phyloP scores from a whole-genome alignment of 176 grass and related monocot species.

The Eleusine coracana region DNA sequence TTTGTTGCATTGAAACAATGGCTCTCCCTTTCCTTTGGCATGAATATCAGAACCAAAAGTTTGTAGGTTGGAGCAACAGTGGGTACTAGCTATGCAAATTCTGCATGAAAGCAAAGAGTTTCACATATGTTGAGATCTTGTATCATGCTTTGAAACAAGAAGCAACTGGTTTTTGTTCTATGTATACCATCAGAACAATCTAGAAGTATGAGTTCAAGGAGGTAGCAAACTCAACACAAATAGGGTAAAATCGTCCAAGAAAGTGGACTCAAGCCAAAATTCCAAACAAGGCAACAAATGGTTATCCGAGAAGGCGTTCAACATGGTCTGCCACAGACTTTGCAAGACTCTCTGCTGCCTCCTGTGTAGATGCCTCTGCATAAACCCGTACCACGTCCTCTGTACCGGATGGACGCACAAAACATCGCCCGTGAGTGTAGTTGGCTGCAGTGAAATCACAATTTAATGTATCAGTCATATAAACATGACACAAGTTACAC shows the following conservation, averaged over 20 bases:
- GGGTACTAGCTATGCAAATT: neutral
- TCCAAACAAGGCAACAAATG: neutral
- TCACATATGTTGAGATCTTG: neutral
- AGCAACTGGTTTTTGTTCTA: neutral
- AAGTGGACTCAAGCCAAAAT: neutral
- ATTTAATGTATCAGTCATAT: constrained; percentile 6
- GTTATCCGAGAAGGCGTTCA: constrained; percentile 56
- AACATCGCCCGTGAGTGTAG: constrained; percentile 70
- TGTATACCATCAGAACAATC: neutral
- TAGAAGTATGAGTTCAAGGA: neutral
- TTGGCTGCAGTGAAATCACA: constrained; percentile 53
- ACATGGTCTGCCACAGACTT: constrained; percentile 65
- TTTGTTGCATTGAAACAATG: neutral
- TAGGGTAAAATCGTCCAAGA: neutral
- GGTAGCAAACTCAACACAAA: neutral
- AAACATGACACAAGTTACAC: neutral
- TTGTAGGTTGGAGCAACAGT: neutral
- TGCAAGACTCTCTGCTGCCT: constrained; percentile 72
- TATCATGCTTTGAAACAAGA: neutral
- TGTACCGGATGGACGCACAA: constrained; percentile 83
- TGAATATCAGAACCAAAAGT: neutral
- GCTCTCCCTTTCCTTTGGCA: neutral
- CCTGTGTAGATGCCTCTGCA: constrained; percentile 73
- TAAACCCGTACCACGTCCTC: constrained; percentile 92
- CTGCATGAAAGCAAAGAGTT: neutral